These are phyloP conservation scores for Sporisorium scitamineum DNA, from an alignment of 1,284 basidiomycete species.

Conservation along the genomic window DNA sequence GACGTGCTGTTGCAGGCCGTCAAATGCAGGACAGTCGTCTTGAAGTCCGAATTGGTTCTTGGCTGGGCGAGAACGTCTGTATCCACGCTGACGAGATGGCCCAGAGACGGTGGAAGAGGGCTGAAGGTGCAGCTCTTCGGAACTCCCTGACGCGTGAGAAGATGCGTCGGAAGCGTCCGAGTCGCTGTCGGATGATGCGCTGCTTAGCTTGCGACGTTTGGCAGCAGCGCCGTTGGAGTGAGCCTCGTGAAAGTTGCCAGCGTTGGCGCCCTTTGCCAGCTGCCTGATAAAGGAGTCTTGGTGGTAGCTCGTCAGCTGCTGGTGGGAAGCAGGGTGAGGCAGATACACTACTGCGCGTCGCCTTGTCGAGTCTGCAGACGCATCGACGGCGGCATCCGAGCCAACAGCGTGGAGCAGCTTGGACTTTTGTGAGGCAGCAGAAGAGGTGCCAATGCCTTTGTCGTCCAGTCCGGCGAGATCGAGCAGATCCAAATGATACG, in stretches of 20 bases:
- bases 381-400: not conserved
- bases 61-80: slow-evolving; percentile 42
- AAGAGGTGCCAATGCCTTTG: not conserved
- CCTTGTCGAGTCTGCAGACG: not conserved
- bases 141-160: slow-evolving; percentile 1
- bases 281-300: slow-evolving; percentile 21
- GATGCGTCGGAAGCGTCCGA: slow-evolving; percentile 1
- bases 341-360: slow-evolving; percentile 18
- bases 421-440: not conserved
- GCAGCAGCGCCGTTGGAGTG: not conserved
- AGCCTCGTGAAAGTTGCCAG: slow-evolving; percentile 3
- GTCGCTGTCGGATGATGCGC: slow-evolving; percentile 2
- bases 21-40: slow-evolving; percentile 85
- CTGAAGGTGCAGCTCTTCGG: slow-evolving; percentile 12
- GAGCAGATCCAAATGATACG: slow-evolving; percentile 51
- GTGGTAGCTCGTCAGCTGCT: slow-evolving; percentile 41
- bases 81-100: slow-evolving; percentile 5
- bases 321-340: slow-evolving; percentile 14
- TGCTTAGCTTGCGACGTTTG: slow-evolving; percentile 15
- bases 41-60: slow-evolving; percentile 75
- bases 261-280: slow-evolving; percentile 13
- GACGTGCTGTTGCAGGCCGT: slow-evolving; percentile 78
- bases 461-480: slow-evolving; percentile 23
- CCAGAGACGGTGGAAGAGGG: slow-evolving; percentile 19
- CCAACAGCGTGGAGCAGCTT: slow-evolving; percentile 9